Percentiles rank a stretch among this genome's conserved stretches.
Evolutionary conservation across 805 yeast genomes (phyloP).

Genomic region (Ogataea paraovalis): DNA sequence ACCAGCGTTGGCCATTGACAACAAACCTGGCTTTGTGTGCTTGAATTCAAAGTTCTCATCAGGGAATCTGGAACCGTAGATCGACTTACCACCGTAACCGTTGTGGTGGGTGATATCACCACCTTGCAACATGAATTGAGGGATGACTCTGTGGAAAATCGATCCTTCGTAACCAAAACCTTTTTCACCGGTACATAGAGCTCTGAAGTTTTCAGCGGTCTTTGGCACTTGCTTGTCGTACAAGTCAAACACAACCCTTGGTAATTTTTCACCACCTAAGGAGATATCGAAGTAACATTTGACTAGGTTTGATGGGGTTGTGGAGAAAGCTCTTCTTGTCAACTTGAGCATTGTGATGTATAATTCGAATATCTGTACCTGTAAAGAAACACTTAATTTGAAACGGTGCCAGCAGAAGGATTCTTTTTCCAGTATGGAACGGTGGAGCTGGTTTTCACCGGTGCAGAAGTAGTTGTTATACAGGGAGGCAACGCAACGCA

Average conservation of each 20-base stretch:
- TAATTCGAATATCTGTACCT: background rate
- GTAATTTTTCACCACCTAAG: conserved; percentile 47
- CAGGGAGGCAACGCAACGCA: too few relatives aligned
- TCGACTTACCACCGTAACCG: conserved; percentile 90
- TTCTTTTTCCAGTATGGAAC: too few relatives aligned
- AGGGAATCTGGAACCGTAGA: conserved; percentile 72
- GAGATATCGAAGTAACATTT: conserved; percentile 58
- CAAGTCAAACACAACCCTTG: conserved; percentile 73
- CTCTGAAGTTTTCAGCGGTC: conserved; percentile 95
- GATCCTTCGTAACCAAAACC: conserved; percentile 87
- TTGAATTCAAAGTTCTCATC: conserved; percentile 73
- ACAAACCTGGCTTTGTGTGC: conserved; percentile 77
- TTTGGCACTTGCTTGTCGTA: conserved; percentile 91
- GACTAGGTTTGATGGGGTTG: conserved; percentile 40
- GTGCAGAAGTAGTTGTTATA: too few relatives aligned
- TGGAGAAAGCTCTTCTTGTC: conserved; percentile 47
- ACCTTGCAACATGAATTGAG: conserved; percentile 95
- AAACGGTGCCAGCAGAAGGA: too few relatives aligned
- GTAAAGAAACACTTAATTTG: too few relatives aligned
- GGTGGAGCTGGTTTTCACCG: too few relatives aligned
- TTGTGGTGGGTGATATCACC: conserved; percentile 81
- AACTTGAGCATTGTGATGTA: conserved; percentile 17
- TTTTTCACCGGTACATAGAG: conserved; percentile 83
- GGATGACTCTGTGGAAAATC: conserved; percentile 93
- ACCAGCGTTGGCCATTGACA: conserved; percentile 97